A percentile compares a stretch with the other conserved stretches of the same genome.
These are phyloP conservation scores for Pisolithus microcarpus DNA, from an alignment of 768 basidiomycete species.

Conservation along the genomic window DNA sequence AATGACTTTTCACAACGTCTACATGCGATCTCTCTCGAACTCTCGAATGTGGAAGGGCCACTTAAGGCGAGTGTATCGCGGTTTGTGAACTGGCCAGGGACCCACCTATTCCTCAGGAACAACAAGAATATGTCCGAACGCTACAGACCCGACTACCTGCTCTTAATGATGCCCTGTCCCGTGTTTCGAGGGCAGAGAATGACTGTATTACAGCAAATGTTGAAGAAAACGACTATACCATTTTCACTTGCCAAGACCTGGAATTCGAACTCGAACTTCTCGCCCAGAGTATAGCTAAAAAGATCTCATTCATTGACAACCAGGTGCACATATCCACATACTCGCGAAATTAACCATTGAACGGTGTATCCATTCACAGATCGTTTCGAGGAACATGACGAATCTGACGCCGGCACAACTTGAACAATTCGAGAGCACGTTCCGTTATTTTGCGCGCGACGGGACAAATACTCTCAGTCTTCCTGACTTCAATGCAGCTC, in stretches of 20 bases:
- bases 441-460: conserved; percentile 95
- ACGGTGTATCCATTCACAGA: conserved; percentile 38
- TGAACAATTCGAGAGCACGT: conserved; percentile 94
- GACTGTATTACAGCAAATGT: conserved; percentile 84
- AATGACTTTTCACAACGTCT: conserved; percentile 69
- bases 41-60: conserved; percentile 70
- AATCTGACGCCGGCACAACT: conserved; percentile 93
- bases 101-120: conserved; percentile 39
- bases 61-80: conserved; percentile 47
- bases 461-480: conserved; percentile 80
- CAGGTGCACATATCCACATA: conserved; percentile 45
- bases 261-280: conserved; percentile 84
- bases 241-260: conserved; percentile 83
- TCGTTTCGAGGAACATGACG: conserved; percentile 88
- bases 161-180: conserved; percentile 48
- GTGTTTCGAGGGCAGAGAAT: conserved; percentile 58
- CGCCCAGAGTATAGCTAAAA: conserved; percentile 73
- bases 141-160: conserved; percentile 64
- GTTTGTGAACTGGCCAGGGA: too few species aligned
- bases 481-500: conserved; percentile 87
- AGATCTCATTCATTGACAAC: conserved; percentile 95
- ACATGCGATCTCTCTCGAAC: conserved; percentile 57
- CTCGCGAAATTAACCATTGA: not conserved
- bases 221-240: conserved; percentile 94
- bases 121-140: conserved; percentile 59